phyloP scores from a whole-genome alignment of 768 basidiomycete genomes.

The Cystofilobasidium macerans region DNA sequence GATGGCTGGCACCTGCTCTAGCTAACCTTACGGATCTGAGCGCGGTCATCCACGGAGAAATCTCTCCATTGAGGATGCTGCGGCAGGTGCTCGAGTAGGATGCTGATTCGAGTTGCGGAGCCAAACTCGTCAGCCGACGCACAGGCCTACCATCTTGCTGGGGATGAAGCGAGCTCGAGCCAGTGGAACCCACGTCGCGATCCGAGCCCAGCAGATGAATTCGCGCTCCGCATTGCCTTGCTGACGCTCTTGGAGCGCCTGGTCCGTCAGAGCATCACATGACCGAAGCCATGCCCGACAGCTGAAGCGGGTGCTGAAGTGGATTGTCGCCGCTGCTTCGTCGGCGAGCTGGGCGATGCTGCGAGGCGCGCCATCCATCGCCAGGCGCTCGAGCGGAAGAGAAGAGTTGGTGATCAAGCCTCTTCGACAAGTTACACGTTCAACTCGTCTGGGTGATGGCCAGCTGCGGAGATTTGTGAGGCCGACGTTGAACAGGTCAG shows the following conservation, averaged over 20 bases:
- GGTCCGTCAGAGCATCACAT: constrained; percentile 8
- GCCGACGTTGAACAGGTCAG: too few relatives aligned
- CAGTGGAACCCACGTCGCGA: constrained; percentile 2
- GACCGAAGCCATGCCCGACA: constrained; percentile 16
- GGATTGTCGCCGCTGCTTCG: constrained; percentile 12
- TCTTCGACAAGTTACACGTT: too few relatives aligned
- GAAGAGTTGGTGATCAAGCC: too few relatives aligned
- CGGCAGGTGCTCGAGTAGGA: constrained; percentile 21
- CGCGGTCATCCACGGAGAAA: constrained; percentile 6
- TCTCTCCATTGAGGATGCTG: constrained; percentile 18
- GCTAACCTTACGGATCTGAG: constrained; percentile 8
- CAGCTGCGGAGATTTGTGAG: too few relatives aligned
- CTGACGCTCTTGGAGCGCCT: not conserved
- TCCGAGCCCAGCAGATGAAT: constrained; percentile 13
- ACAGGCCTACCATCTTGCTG: too few relatives aligned
- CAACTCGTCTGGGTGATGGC: too few relatives aligned
- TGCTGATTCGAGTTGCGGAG: not conserved
- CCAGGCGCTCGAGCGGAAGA: too few relatives aligned
- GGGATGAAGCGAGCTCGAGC: too few relatives aligned
- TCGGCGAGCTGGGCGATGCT: constrained; percentile 5
- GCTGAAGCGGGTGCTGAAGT: constrained; percentile 3
- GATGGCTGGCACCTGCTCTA: too few relatives aligned
- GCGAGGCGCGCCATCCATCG: not conserved
- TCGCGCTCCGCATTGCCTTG: constrained; percentile 1
- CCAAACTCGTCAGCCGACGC: not conserved